Percentiles rank a stretch among this genome's conserved stretches.
Evolutionary conservation across 2,329 filamentous ascomycete genomes (phyloP).

Genomic region (Colletotrichum incanum): DNA sequence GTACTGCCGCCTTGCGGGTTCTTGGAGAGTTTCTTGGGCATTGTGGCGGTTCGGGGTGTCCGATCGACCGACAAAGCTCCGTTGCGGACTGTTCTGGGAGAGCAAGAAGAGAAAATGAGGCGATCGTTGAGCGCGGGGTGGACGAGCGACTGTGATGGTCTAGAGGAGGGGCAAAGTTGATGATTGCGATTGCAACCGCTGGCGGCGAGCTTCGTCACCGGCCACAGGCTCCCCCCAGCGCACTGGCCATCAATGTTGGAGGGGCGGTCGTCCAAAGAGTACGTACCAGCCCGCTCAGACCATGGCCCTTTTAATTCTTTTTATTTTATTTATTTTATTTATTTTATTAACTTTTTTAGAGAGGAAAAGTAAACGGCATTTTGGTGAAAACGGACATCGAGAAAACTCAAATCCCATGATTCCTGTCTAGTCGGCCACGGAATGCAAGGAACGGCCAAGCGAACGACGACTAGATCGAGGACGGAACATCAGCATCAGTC

Average conservation of each 20-base stretch:
- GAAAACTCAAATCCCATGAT: not conserved
- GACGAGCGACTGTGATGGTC: not conserved
- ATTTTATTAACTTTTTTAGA: too few relatives aligned
- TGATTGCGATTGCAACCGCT: slow-evolving; percentile 6
- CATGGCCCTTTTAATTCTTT: too few relatives aligned
- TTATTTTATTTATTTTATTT: too few relatives aligned
- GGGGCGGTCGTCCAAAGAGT: not conserved
- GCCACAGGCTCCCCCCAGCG: not conserved
- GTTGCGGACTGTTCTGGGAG: not conserved
- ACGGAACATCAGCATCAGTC: not conserved
- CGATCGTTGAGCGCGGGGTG: not conserved
- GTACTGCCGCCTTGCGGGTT: slow-evolving; percentile 41
- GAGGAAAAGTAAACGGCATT: too few relatives aligned
- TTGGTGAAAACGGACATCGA: not conserved
- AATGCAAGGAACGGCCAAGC: not conserved
- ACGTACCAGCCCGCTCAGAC: not conserved
- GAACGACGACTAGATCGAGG: not conserved
- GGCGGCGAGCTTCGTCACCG: slow-evolving; percentile 23
- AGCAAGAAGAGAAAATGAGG: not conserved
- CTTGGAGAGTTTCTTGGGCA: slow-evolving; percentile 55
- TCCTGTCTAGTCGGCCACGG: not conserved
- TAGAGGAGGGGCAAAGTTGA: slow-evolving; percentile 21
- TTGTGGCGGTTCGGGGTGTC: slow-evolving; percentile 26
- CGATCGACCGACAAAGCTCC: not conserved
- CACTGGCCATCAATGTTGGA: slow-evolving; percentile 3